These are phyloP conservation scores for Zizania latifolia DNA, from an alignment of 176 grass and related monocot genomes.

Conservation along the genomic window DNA sequence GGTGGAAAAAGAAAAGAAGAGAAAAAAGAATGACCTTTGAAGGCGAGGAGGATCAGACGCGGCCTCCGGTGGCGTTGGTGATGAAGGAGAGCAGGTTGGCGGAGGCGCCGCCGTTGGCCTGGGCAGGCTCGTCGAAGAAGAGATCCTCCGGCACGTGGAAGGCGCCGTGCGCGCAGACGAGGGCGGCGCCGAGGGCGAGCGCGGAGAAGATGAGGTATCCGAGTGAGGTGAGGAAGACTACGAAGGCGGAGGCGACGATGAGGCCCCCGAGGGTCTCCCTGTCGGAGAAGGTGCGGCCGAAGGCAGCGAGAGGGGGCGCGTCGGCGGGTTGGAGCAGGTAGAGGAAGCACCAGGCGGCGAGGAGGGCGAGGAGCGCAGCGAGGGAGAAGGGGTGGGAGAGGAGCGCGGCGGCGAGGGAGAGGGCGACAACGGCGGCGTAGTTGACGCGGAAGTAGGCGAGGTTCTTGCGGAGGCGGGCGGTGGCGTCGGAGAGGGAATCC, in stretches of 20 bases:
- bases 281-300: constrained; percentile 52
- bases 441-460: constrained; percentile 84
- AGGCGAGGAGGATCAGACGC: no score
- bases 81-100: no score
- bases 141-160: no score
- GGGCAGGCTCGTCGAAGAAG: no score
- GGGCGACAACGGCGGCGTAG: constrained; percentile 45
- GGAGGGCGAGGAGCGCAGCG: constrained; percentile 31
- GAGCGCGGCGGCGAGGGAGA: constrained; percentile 45
- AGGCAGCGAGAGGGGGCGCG: no score
- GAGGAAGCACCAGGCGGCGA: constrained; percentile 48
- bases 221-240: constrained; percentile 57
- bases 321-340: constrained; percentile 53
- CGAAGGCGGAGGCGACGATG: constrained; percentile 35
- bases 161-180: no score
- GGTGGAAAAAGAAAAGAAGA: background rate
- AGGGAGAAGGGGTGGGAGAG: constrained; percentile 47
- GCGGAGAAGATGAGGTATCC: constrained; percentile 65
- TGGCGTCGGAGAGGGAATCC: constrained; percentile 41
- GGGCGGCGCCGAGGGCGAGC: constrained; percentile 37
- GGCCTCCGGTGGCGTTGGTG: no score
- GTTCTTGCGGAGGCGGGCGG: constrained; percentile 58
- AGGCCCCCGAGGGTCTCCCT: constrained; percentile 44
- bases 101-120: no score
- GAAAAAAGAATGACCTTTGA: background rate